phyloP scores from a whole-genome alignment of 1,139 yeast genomes.

The Hanseniaspora gamundiae region DNA sequence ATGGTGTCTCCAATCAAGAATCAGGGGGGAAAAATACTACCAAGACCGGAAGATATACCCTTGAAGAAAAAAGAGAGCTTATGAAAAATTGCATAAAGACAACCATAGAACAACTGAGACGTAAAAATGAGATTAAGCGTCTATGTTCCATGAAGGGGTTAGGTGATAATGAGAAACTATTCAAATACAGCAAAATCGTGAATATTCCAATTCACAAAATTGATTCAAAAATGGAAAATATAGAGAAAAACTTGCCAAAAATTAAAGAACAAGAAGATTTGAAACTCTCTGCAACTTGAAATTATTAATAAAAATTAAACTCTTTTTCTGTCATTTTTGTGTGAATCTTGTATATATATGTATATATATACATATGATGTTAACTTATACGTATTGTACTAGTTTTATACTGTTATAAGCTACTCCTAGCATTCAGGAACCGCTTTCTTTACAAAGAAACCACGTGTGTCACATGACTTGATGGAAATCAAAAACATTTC shows the following conservation, averaged over 20 bases:
- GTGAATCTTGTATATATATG: too few relatives aligned
- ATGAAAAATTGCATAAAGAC: conserved; percentile 25
- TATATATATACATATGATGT: too few relatives aligned
- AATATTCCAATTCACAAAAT: conserved; percentile 71
- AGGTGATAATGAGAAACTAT: background rate
- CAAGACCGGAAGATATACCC: background rate
- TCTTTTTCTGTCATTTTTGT: too few relatives aligned
- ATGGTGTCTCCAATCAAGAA: too few relatives aligned
- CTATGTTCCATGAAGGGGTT: background rate
- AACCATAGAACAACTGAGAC: conserved; percentile 8
- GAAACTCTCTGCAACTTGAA: conserved; percentile 1
- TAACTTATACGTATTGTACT: too few relatives aligned
- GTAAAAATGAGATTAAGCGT: background rate
- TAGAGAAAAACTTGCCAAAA: conserved; percentile 28
- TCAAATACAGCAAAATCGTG: conserved; percentile 65
- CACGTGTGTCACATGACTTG: background rate
- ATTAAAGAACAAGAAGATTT: too few relatives aligned
- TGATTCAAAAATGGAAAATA: conserved; percentile 56
- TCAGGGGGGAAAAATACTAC: too few relatives aligned
- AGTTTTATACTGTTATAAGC: too few relatives aligned
- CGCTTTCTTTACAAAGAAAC: too few relatives aligned
- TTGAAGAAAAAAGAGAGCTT: conserved; percentile 24
- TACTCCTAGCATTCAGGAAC: too few relatives aligned
- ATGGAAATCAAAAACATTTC: background rate
- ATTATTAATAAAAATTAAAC: too few relatives aligned